Conservation (phyloP, 2,329 filamentous ascomycete genomes). For the Fusarium humuli region DNA sequence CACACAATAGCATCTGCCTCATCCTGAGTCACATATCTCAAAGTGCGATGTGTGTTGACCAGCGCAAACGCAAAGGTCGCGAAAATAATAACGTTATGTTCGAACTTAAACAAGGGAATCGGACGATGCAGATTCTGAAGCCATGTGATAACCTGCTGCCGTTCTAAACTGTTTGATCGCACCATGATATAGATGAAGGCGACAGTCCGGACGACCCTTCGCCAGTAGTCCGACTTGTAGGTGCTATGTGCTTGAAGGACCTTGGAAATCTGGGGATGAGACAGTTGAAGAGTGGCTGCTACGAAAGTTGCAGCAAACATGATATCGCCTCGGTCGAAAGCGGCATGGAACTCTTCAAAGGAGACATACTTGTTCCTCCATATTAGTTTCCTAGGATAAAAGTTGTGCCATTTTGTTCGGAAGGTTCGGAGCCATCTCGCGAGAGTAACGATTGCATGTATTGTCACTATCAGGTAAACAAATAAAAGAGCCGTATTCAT, state of each 20-base stretch:
- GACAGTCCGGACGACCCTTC: neutral
- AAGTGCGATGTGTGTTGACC: neutral
- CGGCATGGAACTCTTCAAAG: neutral
- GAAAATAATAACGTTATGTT: neutral
- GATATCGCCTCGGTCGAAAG: neutral
- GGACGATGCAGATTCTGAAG: neutral
- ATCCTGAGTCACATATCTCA: neutral
- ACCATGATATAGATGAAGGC: neutral
- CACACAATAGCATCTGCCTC: neutral
- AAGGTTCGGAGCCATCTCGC: rapidly evolving
- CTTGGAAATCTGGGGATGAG: neutral
- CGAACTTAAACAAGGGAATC: rapidly evolving
- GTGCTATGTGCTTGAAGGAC: neutral
- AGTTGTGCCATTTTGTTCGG: neutral
- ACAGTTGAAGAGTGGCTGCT: neutral
- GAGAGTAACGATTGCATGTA: neutral
- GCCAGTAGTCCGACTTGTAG: neutral
- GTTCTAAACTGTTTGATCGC: neutral
- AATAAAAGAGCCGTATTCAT: neutral
- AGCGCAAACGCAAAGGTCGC: neutral
- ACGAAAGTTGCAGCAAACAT: neutral
- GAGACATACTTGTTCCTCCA: neutral
- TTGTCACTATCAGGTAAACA: neutral
- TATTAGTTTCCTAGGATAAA: neutral
- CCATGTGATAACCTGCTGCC: neutral